Evolutionary conservation across 2,329 filamentous ascomycete genomes (phyloP).

Genomic region (Diaporthe batatas): DNA sequence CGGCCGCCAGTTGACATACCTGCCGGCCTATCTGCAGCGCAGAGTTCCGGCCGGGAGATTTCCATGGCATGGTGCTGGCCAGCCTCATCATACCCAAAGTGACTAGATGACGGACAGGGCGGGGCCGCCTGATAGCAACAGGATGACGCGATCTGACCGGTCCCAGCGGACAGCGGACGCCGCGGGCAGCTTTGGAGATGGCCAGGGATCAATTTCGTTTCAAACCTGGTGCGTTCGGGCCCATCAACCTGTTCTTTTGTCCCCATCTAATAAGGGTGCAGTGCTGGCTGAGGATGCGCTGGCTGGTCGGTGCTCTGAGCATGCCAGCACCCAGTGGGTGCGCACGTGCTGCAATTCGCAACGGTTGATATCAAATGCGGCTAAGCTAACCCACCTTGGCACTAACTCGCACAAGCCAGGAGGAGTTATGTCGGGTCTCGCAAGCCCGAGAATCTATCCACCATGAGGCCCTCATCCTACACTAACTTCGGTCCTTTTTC

Average conservation of each 20-base stretch:
- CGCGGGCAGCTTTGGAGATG: conserved; percentile 38
- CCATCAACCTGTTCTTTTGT: background rate
- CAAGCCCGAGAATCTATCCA: conserved; percentile 19
- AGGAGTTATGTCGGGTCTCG: conserved; percentile 11
- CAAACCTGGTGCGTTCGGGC: conserved; percentile 9
- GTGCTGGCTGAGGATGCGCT: background rate
- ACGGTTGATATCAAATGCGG: background rate
- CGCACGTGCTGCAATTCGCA: conserved; percentile 7
- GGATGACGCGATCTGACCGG: conserved; percentile 28
- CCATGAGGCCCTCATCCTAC: conserved; percentile 17
- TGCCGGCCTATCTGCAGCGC: background rate
- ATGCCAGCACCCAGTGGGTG: background rate
- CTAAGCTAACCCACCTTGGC: conserved; percentile 2
- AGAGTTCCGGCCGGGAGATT: conserved; percentile 28
- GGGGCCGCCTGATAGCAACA: conserved; percentile 31
- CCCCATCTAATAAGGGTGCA: conserved; percentile 32
- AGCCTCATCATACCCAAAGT: conserved; percentile 23
- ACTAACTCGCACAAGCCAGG: conserved; percentile 21
- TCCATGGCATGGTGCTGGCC: conserved; percentile 40
- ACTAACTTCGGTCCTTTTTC: conserved; percentile 2
- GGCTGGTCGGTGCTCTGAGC: background rate
- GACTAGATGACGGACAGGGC: conserved; percentile 30
- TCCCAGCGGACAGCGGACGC: conserved; percentile 21
- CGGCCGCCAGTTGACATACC: conserved; percentile 6
- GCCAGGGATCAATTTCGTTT: conserved; percentile 32